phyloP scores from a whole-genome alignment of 768 basidiomycete genomes.

The Trametes maxima region DNA sequence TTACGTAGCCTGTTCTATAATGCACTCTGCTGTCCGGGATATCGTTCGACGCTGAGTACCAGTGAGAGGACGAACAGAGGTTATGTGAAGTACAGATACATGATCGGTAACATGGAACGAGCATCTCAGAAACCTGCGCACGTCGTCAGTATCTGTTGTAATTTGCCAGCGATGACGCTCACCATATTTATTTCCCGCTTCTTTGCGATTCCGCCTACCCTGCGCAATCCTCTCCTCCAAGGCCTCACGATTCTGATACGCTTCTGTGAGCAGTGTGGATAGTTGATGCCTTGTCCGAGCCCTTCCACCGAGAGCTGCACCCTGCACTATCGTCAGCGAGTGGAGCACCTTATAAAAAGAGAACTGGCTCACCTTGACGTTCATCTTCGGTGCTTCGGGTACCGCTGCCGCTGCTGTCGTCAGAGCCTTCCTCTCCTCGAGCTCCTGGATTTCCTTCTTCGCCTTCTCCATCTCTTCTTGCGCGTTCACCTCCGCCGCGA shows the following conservation, averaged over 20 bases:
- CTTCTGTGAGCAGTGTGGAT: conserved; percentile 78
- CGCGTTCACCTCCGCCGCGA: conserved; percentile 62
- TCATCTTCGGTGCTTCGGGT: conserved; percentile 73
- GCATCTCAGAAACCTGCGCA: conserved; percentile 22
- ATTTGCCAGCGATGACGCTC: conserved; percentile 25
- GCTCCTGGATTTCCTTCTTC: conserved; percentile 70
- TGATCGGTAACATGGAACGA: neutral
- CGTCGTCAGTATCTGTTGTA: neutral
- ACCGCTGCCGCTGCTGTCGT: conserved; percentile 63
- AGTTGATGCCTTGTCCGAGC: conserved; percentile 79
- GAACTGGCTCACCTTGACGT: conserved; percentile 60
- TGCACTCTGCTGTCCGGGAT: conserved; percentile 19
- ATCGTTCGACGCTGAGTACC: conserved; percentile 2
- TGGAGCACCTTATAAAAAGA: too few relatives aligned
- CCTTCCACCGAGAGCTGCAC: conserved; percentile 48
- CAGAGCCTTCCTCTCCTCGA: conserved; percentile 75
- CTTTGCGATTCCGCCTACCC: conserved; percentile 80
- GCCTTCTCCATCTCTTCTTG: conserved; percentile 77
- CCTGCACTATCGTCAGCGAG: too few relatives aligned
- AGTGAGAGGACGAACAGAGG: too few relatives aligned
- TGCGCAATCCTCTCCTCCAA: conserved; percentile 85
- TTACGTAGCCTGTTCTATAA: conserved; percentile 23
- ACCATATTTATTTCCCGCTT: conserved; percentile 93
- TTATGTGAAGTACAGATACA: neutral
- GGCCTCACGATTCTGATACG: conserved; percentile 80